Percentiles rank a stretch among this genome's conserved stretches.
Evolutionary conservation across 306 rosid species (phyloP).

Genomic region (Lathyrus tuberosus): DNA sequence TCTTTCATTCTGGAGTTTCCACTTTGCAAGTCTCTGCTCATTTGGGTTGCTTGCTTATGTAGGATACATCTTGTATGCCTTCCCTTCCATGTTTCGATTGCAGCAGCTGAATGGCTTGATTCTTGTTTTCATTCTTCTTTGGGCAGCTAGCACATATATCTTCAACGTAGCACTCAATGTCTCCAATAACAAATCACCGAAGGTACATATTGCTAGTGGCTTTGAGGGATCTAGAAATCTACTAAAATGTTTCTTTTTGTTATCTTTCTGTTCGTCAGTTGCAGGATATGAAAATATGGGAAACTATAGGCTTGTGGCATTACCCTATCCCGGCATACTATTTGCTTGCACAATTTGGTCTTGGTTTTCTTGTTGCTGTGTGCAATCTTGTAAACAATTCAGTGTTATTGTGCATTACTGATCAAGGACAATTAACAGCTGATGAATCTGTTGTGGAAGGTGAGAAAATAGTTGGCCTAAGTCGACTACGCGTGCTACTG

Average conservation of each 20-base stretch:
- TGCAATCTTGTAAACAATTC: conserved; percentile 85
- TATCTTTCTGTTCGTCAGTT: conserved; percentile 40
- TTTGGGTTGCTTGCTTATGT: conserved; percentile 91
- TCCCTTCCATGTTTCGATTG: conserved; percentile 83
- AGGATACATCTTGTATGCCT: conserved; percentile 79
- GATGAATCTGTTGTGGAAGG: conserved; percentile 60
- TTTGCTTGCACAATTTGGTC: conserved; percentile 90
- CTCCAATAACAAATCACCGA: conserved; percentile 60
- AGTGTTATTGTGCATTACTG: conserved; percentile 68
- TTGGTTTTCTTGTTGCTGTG: conserved; percentile 81
- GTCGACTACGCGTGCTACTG: conserved; percentile 18
- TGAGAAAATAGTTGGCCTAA: conserved; percentile 45
- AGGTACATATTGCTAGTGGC: conserved; percentile 57
- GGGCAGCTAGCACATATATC: conserved; percentile 92
- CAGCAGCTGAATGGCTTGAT: conserved; percentile 84
- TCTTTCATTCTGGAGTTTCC: conserved; percentile 91
- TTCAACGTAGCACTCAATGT: conserved; percentile 77
- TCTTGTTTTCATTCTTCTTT: conserved; percentile 94
- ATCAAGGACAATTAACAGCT: conserved; percentile 58
- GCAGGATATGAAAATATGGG: conserved; percentile 92
- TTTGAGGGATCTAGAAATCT: conserved; percentile 30
- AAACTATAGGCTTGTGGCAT: conserved; percentile 94
- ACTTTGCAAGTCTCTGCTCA: conserved; percentile 89
- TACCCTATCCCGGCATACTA: conserved; percentile 87
- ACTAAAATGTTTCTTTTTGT: neutral